Evolutionary conservation across 305 asterid species (phyloP), one percentile per base, ranked within the genome.

Genomic region (Rubia peregrina): DNA sequence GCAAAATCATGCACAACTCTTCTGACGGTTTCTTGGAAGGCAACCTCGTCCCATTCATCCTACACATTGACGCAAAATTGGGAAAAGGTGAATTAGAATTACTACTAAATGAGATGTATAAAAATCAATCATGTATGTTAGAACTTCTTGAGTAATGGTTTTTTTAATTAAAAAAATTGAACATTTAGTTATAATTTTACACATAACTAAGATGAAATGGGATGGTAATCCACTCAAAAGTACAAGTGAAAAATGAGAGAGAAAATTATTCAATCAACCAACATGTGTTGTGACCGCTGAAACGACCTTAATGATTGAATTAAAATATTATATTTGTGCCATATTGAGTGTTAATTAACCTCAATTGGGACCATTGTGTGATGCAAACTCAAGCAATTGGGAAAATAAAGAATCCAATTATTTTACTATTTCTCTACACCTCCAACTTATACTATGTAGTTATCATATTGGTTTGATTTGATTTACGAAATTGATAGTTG

Each of bases 1-100:
- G 11, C 68, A 19, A 63, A 63, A 38, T 63, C 74, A 46, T 24
- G 63, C 67, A 73, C 76, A 16, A 74, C 61, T 71, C 79, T 74
- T 63, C 70, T 71, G 36, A 76, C 61, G 17, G 74, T 79, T 77
- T 77, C 84, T 5, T 57, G 78, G 81, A 80, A 80, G 69, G 71
- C 55, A 57, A 69, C 65, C 41, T 72, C 78, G 64, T 74, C 77
- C 84, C 79, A 74, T 68, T n/a, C 79, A 48, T 75, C 67, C 67
- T 76, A 75, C 13, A 13, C 19, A 62, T 5, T 2, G 36, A 17
- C 16, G 3, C 6, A 63, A 2, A 17, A 7, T 13, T 57, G 2
- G 21, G 21, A 13, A 36, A 49, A 51, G 22, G 10, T 51, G 19
- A 49, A 14, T 7, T 43, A 43, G 48, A 36, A 36, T 36, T 36